Evolutionary conservation across 805 yeast genomes (phyloP), one percentile per base, ranked within the genome.

Genomic region (Ogataea henricii): DNA sequence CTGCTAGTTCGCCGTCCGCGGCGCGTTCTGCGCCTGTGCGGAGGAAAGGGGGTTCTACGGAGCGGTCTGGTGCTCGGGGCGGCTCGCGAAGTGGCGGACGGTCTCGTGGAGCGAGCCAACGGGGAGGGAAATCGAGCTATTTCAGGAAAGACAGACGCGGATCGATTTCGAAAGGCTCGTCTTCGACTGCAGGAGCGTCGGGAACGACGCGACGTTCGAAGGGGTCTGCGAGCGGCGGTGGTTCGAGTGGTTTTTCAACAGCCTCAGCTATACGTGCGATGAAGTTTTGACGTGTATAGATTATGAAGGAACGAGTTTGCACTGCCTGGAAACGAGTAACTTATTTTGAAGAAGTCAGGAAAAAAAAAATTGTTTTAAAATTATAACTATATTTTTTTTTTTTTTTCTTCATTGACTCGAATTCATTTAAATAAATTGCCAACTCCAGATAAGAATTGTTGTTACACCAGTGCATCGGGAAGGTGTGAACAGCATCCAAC

Each of bases 231-330:
- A 23, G 8, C 41, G n/a, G 33, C n/a, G 41, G 21, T 33, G 7
- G 34, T 14, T 13, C 21, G 38, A 12, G 43, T n/a, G 37, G 37
- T 3, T 34, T 34, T 14, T 18, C 41, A 6, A 17, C 50, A 22
- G 36, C 36, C 17, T 32, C 49, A 4, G 32, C 49, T 14, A 51
- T 52, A n/a, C 54, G 58, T 17, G 43, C 58, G 7, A 54, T 54
- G 58, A 49, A 50, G 40, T 37, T 54, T n/a, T 54, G 41, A 46
- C 13, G 8, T 13, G 22, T 12, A 18, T n/a, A 35, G 36, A 21
- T 43, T 12, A 12, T 14, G 10, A 9, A 23, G n/a, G n/a, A n/a
- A n/a, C n/a, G n/a, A n/a, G n/a, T 27, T n/a, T 21, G 32, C 32
- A 30, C 35, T 21, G 17, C 36, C 44, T 22, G 17, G 27, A 42